Evolutionary conservation across 2,329 filamentous ascomycete genomes (phyloP), one percentile per base, ranked within the genome.

Genomic region (Fusarium chaquense): DNA sequence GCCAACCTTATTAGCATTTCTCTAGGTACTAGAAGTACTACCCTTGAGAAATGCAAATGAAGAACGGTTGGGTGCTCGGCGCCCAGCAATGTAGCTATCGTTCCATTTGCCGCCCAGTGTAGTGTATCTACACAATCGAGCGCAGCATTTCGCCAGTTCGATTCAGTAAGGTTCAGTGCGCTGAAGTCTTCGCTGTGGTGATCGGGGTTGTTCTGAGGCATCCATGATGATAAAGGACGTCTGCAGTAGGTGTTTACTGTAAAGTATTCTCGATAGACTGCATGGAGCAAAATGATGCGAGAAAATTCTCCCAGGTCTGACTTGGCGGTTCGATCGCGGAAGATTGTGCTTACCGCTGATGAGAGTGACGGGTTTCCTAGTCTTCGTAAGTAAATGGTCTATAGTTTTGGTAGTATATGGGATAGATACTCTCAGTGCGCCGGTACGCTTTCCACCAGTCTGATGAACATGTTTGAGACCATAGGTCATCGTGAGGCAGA

Each of bases 91-190:
- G 81, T 81, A 6, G 84, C 83, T 32, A 86, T 82, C 1, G 81
- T 81, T 43, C 81, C 83, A 65, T 87, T 87, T 4, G 86, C 86
- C 20, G 82, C 81, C 86, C 87, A 89, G 69, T 89, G 86, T 3
- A 89, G 78, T 2, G 88, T 81, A 59, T 89, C 87, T 4, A 89
- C 65, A 43, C 79, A 82, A 55, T 84, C 83, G 43, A 82, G 81
- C 18, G 80, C 77, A 6, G 80, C 79, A 44, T 84, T 84, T 16
- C 81, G 77, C 83, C 83, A 85, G 2, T 59, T 61, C 0, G 65
- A 47, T n/a, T 62, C 44, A 0, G 56, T 45, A 5, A 52, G 50
- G 0, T n/a, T 16, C 1, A 61, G 30, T 1, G 33, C n/a, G 1
- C 54, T 20, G 0, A 22, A 26, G 0, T 60, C 49, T 4, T 65